Conservation (phyloP, 441 rosid species). For the Erysimum cheiri region DNA sequence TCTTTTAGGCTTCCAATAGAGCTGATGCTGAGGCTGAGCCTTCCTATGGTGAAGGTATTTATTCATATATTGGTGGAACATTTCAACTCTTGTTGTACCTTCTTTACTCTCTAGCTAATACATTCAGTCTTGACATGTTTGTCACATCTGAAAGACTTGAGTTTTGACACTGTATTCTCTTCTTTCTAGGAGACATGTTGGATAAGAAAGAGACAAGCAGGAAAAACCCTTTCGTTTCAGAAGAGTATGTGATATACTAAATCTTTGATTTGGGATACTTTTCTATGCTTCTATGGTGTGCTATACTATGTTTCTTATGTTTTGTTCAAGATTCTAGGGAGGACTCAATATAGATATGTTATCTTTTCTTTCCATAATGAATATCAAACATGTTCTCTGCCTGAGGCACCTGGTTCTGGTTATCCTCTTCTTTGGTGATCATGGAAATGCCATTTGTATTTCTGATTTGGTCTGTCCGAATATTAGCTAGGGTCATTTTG, state of each 20-base stretch:
- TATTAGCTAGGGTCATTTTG: slow-evolving; percentile 17
- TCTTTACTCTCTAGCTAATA: slow-evolving; percentile 10
- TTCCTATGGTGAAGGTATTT: too few relatives aligned
- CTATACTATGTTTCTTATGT: not conserved
- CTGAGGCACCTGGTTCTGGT: slow-evolving; percentile 20
- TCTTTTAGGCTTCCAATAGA: slow-evolving; percentile 47
- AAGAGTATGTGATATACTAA: slow-evolving; percentile 57
- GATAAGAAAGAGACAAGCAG: slow-evolving; percentile 44
- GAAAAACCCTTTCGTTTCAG: slow-evolving; percentile 46
- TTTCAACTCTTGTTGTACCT: not conserved
- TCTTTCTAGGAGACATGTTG: slow-evolving; percentile 44
- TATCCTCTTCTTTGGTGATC: slow-evolving; percentile 13
- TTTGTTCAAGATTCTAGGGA: not conserved
- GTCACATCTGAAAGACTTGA: not conserved
- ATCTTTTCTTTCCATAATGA: slow-evolving; percentile 1
- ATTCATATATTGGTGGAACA: too few relatives aligned
- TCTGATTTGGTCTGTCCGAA: slow-evolving; percentile 9
- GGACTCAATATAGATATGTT: not conserved
- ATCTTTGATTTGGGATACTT: slow-evolving; percentile 20
- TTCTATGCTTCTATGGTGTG: slow-evolving; percentile 10
- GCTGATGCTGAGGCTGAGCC: slow-evolving; percentile 44
- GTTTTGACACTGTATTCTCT: not conserved
- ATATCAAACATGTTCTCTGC: not conserved
- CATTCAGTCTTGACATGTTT: not conserved
- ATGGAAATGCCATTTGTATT: slow-evolving; percentile 5